phyloP scores from a whole-genome alignment of 1,284 basidiomycete genomes.

The Cryptococcus sp. region DNA sequence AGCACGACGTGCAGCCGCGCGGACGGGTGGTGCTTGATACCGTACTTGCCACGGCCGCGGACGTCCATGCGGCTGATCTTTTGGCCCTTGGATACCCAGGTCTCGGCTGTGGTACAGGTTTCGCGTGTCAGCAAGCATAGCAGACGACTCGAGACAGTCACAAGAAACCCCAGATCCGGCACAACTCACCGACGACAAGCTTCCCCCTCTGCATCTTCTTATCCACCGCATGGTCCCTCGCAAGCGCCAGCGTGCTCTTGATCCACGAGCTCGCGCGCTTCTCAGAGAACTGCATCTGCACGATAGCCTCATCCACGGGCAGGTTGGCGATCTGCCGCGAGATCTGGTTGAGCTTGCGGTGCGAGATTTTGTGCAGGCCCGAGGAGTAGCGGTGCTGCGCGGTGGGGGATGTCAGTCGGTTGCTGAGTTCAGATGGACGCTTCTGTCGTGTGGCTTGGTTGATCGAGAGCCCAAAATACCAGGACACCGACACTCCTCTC shows the following conservation, averaged over 20 bases:
- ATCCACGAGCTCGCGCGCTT: constrained; percentile 80
- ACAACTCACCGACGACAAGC: constrained; percentile 72
- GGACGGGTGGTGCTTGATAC: constrained; percentile 72
- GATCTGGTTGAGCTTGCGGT: constrained; percentile 84
- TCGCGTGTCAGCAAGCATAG: not conserved
- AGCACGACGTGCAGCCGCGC: constrained; percentile 75
- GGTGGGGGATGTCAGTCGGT: too few species aligned
- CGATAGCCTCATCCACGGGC: constrained; percentile 87
- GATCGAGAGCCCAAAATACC: not conserved
- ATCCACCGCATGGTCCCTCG: constrained; percentile 80
- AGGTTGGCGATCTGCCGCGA: constrained; percentile 81
- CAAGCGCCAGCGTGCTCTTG: constrained; percentile 81
- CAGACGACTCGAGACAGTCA: not conserved
- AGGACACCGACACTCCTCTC: not conserved
- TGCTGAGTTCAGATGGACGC: too few species aligned
- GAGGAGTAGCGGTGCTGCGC: constrained; percentile 55
- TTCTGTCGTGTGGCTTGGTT: too few species aligned
- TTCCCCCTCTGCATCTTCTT: constrained; percentile 72
- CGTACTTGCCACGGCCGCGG: constrained; percentile 77
- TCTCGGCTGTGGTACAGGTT: constrained; percentile 60
- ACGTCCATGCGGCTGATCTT: constrained; percentile 71
- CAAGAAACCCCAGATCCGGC: not conserved
- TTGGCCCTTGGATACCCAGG: constrained; percentile 88
- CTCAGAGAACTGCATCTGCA: constrained; percentile 93
- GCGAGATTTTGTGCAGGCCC: constrained; percentile 86